Evolutionary conservation across 2,329 filamentous ascomycete species (phyloP).

Genomic region (Alternaria brassicae): DNA sequence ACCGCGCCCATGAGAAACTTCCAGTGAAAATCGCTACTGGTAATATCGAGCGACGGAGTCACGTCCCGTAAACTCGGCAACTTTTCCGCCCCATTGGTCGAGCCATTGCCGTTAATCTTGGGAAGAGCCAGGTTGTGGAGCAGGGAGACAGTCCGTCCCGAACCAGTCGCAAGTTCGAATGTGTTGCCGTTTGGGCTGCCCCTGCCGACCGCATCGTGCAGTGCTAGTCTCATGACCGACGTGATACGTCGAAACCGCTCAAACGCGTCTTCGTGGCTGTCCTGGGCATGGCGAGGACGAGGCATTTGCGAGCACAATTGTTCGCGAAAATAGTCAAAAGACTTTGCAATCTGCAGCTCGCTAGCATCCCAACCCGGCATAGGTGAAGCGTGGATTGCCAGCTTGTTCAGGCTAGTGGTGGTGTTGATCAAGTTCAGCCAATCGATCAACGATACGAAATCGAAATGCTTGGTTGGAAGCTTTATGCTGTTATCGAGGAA

Average conservation of each 20-base stretch:
- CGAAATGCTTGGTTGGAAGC: slow-evolving; percentile 35
- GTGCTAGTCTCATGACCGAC: slow-evolving; percentile 38
- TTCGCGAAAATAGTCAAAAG: slow-evolving; percentile 45
- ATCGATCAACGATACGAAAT: slow-evolving; percentile 41
- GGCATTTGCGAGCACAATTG: slow-evolving; percentile 44
- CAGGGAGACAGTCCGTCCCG: slow-evolving; percentile 43
- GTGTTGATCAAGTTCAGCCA: slow-evolving; percentile 43
- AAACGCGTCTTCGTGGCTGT: slow-evolving; percentile 40
- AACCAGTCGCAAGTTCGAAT: slow-evolving; percentile 46
- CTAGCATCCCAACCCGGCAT: slow-evolving; percentile 45
- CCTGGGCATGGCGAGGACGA: slow-evolving; percentile 31
- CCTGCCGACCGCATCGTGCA: slow-evolving; percentile 29
- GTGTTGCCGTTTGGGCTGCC: slow-evolving; percentile 43
- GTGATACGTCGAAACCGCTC: slow-evolving; percentile 47
- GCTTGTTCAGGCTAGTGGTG: slow-evolving; percentile 40
- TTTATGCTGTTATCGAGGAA: slow-evolving; percentile 45
- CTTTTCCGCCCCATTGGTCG: slow-evolving; percentile 32
- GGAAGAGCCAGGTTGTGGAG: slow-evolving; percentile 43
- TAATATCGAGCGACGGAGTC: slow-evolving; percentile 40
- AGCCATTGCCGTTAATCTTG: slow-evolving; percentile 34
- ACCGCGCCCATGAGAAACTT: slow-evolving; percentile 44
- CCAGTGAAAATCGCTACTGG: slow-evolving; percentile 43
- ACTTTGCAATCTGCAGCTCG: slow-evolving; percentile 43
- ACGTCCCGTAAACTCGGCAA: slow-evolving; percentile 40
- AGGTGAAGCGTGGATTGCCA: slow-evolving; percentile 38